Evolutionary conservation across 306 rosid species (phyloP).

Genomic region (Cucumis melo): DNA sequence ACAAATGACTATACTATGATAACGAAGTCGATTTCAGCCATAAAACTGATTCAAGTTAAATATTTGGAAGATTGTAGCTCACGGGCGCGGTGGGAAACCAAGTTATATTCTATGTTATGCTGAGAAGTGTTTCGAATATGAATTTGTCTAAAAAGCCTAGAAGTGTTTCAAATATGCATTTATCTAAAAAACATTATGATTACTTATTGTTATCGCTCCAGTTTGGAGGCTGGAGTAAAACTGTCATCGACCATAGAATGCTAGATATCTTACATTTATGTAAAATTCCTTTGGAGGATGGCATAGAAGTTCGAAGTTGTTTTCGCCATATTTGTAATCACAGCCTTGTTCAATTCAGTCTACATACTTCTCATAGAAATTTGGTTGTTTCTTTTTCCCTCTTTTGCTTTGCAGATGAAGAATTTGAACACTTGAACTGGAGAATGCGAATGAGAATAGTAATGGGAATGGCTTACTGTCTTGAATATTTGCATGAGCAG

Average conservation of each 20-base stretch:
- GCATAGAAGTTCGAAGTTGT: background rate
- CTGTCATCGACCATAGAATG: background rate
- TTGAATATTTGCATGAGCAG: slow-evolving; percentile 68
- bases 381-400: background rate
- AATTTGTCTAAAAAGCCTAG: background rate
- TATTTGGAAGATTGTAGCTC: background rate
- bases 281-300: background rate
- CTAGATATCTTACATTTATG: background rate
- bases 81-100: background rate
- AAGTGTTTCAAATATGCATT: background rate
- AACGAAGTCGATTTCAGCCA: background rate
- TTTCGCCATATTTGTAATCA: background rate
- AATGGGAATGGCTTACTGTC: slow-evolving; percentile 77
- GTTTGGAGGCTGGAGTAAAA: background rate
- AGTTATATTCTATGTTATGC: background rate
- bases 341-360: background rate
- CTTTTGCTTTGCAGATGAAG: slow-evolving; percentile 47
- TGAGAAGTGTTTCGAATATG: background rate
- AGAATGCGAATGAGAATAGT: slow-evolving; percentile 60
- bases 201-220: background rate
- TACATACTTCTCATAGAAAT: background rate
- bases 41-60: background rate
- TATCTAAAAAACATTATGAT: background rate
- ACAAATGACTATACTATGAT: background rate
- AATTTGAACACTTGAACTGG: slow-evolving; percentile 96